phyloP scores from a whole-genome alignment of 495 filamentous ascomycete species.

The Penicillium ucsense region DNA sequence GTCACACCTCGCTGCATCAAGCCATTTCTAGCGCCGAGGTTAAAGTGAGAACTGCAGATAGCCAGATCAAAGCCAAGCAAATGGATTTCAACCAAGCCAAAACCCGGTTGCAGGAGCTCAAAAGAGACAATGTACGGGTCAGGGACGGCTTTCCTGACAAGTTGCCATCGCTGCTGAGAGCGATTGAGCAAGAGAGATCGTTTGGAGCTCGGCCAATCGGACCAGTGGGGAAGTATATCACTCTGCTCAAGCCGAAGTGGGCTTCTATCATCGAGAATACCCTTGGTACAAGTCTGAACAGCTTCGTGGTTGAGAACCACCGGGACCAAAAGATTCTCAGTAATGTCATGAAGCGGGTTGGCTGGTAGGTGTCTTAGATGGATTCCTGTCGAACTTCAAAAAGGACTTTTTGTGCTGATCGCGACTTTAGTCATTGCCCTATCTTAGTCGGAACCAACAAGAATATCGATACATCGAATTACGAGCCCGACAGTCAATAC shows the following conservation, averaged over 20 bases:
- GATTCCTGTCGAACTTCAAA: background rate
- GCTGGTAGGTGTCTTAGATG: slow-evolving; percentile 31
- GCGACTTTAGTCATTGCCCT: slow-evolving; percentile 35
- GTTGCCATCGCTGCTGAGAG: slow-evolving; percentile 52
- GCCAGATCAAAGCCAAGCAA: slow-evolving; percentile 21
- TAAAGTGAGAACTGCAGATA: slow-evolving; percentile 14
- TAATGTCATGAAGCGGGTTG: slow-evolving; percentile 49
- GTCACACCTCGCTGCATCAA: slow-evolving; percentile 15
- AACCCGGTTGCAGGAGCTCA: slow-evolving; percentile 35
- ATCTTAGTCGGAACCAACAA: slow-evolving; percentile 56
- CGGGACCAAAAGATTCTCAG: slow-evolving; percentile 55
- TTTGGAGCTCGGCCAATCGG: slow-evolving; percentile 71
- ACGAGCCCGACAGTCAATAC: slow-evolving; percentile 63
- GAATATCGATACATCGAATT: slow-evolving; percentile 48
- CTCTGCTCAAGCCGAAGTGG: slow-evolving; percentile 72
- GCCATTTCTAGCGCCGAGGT: slow-evolving; percentile 30
- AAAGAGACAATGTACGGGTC: slow-evolving; percentile 42
- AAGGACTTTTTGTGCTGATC: slow-evolving; percentile 10
- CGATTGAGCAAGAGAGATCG: slow-evolving; percentile 54
- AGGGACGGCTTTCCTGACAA: slow-evolving; percentile 47
- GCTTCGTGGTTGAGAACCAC: slow-evolving; percentile 73
- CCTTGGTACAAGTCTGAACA: slow-evolving; percentile 53
- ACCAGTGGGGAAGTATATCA: slow-evolving; percentile 69
- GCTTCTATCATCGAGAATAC: slow-evolving; percentile 68
- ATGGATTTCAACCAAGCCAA: slow-evolving; percentile 36